Evolutionary conservation across 2,329 filamentous ascomycete species (phyloP).

Genomic region (Phoma sp.): DNA sequence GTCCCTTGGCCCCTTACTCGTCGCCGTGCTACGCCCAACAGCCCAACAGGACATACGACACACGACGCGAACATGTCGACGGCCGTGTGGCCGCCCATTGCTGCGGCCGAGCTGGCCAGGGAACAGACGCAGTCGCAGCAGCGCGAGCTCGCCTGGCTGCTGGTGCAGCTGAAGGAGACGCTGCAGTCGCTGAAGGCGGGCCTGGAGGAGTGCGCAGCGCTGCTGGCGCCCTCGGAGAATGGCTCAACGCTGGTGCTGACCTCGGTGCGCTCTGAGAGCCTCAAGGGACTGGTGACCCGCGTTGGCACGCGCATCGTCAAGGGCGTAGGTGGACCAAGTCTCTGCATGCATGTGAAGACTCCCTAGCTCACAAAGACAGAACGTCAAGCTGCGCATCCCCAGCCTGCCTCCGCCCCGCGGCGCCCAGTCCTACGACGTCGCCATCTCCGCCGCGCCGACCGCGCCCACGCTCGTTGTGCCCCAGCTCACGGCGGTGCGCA

Average conservation of each 20-base stretch:
- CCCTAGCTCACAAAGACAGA: slow-evolving; percentile 53
- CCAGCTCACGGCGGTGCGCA: slow-evolving; percentile 73
- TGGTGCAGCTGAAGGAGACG: slow-evolving; percentile 65
- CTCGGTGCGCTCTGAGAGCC: slow-evolving; percentile 81
- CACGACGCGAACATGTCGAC: slow-evolving; percentile 59
- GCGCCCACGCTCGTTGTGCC: slow-evolving; percentile 67
- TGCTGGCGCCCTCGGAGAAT: slow-evolving; percentile 82
- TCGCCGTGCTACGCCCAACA: neutral
- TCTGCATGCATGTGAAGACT: neutral
- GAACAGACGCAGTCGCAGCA: slow-evolving; percentile 61
- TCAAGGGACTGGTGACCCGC: slow-evolving; percentile 91
- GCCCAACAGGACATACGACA: too few species aligned
- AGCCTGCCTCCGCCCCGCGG: slow-evolving; percentile 66
- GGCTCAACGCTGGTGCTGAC: slow-evolving; percentile 90
- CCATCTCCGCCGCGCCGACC: slow-evolving; percentile 58
- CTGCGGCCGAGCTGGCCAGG: slow-evolving; percentile 56
- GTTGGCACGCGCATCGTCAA: slow-evolving; percentile 91
- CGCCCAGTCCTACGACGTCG: slow-evolving; percentile 57
- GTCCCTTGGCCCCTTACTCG: neutral
- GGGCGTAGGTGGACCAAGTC: slow-evolving; percentile 65
- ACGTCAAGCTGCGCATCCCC: slow-evolving; percentile 76
- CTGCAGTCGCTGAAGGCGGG: slow-evolving; percentile 69
- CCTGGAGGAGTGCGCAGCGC: slow-evolving; percentile 84
- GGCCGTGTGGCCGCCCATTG: slow-evolving; percentile 65
- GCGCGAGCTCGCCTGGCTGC: slow-evolving; percentile 68